A percentile compares a stretch with the other conserved stretches of the same genome.
Conservation (phyloP, 139 green algal genomes). For the Tetraselmis striata region DNA sequence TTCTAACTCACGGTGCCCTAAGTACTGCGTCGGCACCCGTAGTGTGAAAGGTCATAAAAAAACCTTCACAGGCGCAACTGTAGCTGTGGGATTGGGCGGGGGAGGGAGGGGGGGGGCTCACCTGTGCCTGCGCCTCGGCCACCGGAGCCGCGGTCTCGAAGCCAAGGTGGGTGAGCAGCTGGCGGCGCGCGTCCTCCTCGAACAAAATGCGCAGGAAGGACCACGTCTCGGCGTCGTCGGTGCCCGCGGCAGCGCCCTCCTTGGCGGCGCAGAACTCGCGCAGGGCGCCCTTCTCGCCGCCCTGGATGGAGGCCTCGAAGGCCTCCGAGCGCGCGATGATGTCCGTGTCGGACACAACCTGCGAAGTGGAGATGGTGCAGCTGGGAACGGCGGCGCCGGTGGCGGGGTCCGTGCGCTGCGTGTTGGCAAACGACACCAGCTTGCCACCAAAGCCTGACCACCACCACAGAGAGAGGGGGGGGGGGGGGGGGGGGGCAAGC, state of each 20-base stretch:
- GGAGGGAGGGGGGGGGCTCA: too few relatives aligned
- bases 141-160: conserved; percentile 73
- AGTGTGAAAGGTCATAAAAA: too few relatives aligned
- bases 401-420: conserved; percentile 32
- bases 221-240: conserved; percentile 87
- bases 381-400: conserved; percentile 27
- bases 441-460: conserved; percentile 68
- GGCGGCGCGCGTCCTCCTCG: conserved; percentile 65
- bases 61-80: too few relatives aligned
- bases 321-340: conserved; percentile 50
- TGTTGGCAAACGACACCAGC: conserved; percentile 59
- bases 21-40: too few relatives aligned
- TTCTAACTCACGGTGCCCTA: too few relatives aligned
- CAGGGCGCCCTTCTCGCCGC: conserved; percentile 56
- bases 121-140: too few relatives aligned
- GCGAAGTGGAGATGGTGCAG: conserved; percentile 10
- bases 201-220: conserved; percentile 87
- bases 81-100: too few relatives aligned
- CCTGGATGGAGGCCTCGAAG: conserved; percentile 72
- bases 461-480: conserved; percentile 3
- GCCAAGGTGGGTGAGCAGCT: conserved; percentile 78
- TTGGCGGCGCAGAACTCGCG: conserved; percentile 64
- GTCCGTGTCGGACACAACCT: conserved; percentile 70
- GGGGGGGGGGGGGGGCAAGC: not conserved
- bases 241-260: conserved; percentile 4